Evolutionary conservation across 2,329 filamentous ascomycete species (phyloP).

Genomic region (Fusarium setosum): DNA sequence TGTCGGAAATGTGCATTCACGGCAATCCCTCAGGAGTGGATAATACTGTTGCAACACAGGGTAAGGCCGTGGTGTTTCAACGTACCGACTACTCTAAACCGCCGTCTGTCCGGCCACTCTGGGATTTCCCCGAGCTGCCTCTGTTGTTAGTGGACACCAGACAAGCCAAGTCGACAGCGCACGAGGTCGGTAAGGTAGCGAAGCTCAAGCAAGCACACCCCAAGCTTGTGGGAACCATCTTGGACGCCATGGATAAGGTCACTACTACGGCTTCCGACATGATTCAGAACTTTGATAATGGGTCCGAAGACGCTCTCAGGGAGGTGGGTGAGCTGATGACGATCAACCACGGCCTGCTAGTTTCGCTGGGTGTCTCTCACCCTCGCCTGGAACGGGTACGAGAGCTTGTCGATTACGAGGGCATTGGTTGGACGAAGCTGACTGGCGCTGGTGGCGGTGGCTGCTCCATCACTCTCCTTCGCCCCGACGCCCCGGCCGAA

Average conservation of each 20-base stretch:
- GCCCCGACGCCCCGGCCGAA: constrained; percentile 68
- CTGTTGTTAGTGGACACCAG: constrained; percentile 90
- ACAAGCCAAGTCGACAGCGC: constrained; percentile 85
- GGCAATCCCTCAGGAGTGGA: constrained; percentile 97
- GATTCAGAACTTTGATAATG: constrained; percentile 73
- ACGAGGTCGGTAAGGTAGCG: constrained; percentile 88
- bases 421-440: constrained; percentile 96
- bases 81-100: constrained; percentile 81
- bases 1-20: constrained; percentile 96
- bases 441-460: constrained; percentile 96
- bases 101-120: constrained; percentile 79
- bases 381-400: constrained; percentile 91
- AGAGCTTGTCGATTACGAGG: constrained; percentile 88
- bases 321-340: constrained; percentile 88
- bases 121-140: constrained; percentile 91
- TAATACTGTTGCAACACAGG: constrained; percentile 94
- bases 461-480: constrained; percentile 92
- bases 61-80: constrained; percentile 94
- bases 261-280: constrained; percentile 65
- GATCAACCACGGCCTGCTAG: constrained; percentile 92
- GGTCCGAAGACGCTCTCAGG: constrained; percentile 71
- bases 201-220: constrained; percentile 78
- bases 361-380: constrained; percentile 94
- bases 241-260: constrained; percentile 86
- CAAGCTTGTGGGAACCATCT: constrained; percentile 80